These are phyloP conservation scores for Hypoxylon sp. DNA, from an alignment of 2,329 filamentous ascomycete genomes.

Conservation along the genomic window DNA sequence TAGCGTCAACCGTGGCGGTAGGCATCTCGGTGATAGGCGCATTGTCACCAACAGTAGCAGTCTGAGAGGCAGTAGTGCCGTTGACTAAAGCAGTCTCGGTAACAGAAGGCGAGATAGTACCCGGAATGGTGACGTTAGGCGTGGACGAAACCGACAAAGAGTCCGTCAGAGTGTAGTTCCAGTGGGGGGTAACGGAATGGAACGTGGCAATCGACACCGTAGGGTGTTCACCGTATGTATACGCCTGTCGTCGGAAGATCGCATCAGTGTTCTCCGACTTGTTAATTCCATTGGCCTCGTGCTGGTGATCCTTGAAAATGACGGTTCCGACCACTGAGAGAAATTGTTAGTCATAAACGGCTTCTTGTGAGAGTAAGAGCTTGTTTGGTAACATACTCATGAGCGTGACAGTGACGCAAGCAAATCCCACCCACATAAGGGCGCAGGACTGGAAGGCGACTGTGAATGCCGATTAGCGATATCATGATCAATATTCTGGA, in stretches of 20 bases:
- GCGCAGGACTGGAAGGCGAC: neutral
- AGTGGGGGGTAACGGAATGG: conserved; percentile 49
- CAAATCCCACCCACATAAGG: too few species aligned
- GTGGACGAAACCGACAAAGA: conserved; percentile 53
- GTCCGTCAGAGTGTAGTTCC: conserved; percentile 40
- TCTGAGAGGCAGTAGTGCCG: conserved; percentile 3
- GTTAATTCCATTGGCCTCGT: neutral
- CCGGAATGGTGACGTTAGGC: conserved; percentile 23
- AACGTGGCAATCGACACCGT: conserved; percentile 19
- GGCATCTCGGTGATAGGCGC: conserved; percentile 22
- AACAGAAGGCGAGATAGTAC: conserved; percentile 27
- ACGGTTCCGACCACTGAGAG: neutral
- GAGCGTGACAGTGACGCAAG: too few species aligned
- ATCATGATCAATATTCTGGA: neutral
- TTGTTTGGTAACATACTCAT: neutral
- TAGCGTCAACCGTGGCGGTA: neutral
- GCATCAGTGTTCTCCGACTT: neutral
- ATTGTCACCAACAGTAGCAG: neutral
- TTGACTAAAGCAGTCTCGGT: conserved; percentile 22
- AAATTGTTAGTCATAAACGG: neutral
- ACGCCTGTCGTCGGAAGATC: conserved; percentile 21
- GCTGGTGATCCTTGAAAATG: neutral
- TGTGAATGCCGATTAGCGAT: neutral
- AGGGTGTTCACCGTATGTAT: conserved; percentile 28
- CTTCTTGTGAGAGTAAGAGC: neutral